Base-by-base conservation (phyloP, 1,139 yeast species). In the Lodderomyces parapsilosis region DNA sequence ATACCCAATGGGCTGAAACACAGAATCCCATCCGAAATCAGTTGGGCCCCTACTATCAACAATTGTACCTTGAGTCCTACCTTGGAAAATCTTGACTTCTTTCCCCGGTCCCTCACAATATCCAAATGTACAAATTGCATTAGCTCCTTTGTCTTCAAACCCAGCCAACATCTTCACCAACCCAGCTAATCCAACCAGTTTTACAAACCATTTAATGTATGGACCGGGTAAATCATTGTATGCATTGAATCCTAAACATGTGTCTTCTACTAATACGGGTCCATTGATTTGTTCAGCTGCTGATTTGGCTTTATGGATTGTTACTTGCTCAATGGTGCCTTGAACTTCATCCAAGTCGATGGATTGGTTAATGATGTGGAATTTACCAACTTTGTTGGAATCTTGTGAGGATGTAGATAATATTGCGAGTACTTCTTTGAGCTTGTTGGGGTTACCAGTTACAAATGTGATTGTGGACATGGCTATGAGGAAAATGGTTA, bases 251-350 rank as follows among this genome's bases (percentile, higher is more conserved):
- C 86, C 89, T 40, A 94, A 76, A 43, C 96, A 91, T 0, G 99
- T 94, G 58, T 94, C 99, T 60, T 94, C 99, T 2, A 91, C 96
- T 43, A 94, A 72, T 0, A 89, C 97, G 0, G 98, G 94, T 0
- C 90, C 91, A 4, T 58, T 57, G 13, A 72, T 44, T 23, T 73
- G 55, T 11, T 65, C 60, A 2, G 96, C 93, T 1, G 99, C 99
- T 31, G 81, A 71, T 51, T 70, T 65, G 43, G 96, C 91, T 63
- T 94, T 94, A 57, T 83, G 88, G 39, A 71, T 75, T 0, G 96
- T 86, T 28, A 94, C 93, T 46, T 86, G 86, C 40, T 84, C 85
- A 41, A 90, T 78, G 15, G 93, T 68, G 25, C 97, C 99, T 68
- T 94, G 99, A 40, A 93, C 65, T 65, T 94, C 99, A 44, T 84